phyloP scores from a whole-genome alignment of 1,139 yeast species.

The Suhomyces kunorum region DNA sequence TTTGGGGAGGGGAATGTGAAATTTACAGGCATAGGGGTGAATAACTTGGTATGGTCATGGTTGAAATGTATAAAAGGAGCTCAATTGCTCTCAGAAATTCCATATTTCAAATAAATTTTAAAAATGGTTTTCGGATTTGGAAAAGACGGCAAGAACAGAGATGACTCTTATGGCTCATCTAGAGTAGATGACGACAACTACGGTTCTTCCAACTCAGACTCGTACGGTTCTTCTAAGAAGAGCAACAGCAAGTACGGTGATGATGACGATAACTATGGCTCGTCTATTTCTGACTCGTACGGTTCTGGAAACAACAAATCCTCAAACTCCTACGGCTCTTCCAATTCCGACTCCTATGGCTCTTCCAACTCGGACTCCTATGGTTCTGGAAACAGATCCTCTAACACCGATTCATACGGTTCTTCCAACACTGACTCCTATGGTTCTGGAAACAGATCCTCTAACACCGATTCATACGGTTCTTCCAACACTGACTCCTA shows the following conservation, averaged over 20 bases:
- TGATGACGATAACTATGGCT: conserved; percentile 9
- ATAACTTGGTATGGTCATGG: neutral
- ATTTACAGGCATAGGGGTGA: neutral
- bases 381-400: conserved; percentile 13
- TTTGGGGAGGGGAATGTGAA: conserved; percentile 6
- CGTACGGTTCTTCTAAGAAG: conserved; percentile 1
- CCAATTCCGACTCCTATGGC: conserved; percentile 17
- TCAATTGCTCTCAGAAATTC: neutral
- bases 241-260: conserved; percentile 10
- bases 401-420: too few species aligned
- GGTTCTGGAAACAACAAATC: conserved; percentile 12
- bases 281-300: conserved; percentile 6
- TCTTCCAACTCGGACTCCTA: conserved; percentile 16
- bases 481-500: conserved; percentile 16
- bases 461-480: conserved; percentile 17
- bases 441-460: conserved; percentile 17
- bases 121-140: conserved; percentile 25
- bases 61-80: neutral
- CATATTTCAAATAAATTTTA: neutral
- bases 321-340: conserved; percentile 16
- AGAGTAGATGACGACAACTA: conserved; percentile 15
- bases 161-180: conserved; percentile 14
- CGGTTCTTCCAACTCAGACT: conserved; percentile 13
- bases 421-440: conserved; percentile 14
- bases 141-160: conserved; percentile 18